phyloP scores from a whole-genome alignment of 139 green algal species.

The Microglena sp. region DNA sequence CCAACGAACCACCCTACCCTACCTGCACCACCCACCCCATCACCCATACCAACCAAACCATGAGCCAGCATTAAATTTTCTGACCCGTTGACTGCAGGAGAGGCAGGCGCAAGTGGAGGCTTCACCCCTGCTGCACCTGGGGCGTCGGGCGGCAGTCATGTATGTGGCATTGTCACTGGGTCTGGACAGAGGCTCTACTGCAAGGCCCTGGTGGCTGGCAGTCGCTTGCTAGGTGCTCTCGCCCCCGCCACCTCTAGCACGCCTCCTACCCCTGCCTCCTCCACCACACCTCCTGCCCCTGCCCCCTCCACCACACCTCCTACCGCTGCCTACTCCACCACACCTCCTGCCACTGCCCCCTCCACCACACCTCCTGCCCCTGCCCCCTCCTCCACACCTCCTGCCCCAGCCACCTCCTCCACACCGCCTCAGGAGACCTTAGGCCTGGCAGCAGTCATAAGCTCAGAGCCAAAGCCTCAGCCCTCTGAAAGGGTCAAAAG shows the following conservation, averaged over 20 bases:
- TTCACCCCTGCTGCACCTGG: too few relatives aligned
- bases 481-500: neutral
- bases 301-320: neutral
- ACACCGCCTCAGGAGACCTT: neutral
- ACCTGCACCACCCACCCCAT: too few relatives aligned
- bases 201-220: conserved; percentile 4
- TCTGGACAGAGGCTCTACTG: conserved; percentile 3
- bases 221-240: neutral
- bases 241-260: neutral
- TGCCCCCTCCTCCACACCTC: neutral
- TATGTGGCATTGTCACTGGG: neutral
- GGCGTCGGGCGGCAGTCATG: neutral
- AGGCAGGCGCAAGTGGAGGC: too few relatives aligned
- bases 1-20: too few relatives aligned
- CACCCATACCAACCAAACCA: too few relatives aligned
- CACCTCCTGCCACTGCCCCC: too few relatives aligned
- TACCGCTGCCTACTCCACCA: too few relatives aligned
- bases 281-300: neutral
- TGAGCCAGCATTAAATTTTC: too few relatives aligned
- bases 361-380: neutral
- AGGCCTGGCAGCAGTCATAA: neutral
- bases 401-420: neutral
- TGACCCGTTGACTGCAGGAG: too few relatives aligned
- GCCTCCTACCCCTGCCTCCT: too few relatives aligned
- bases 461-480: neutral